phyloP scores from a whole-genome alignment of 2,329 filamentous ascomycete genomes.

The Colletotrichum viniferum region DNA sequence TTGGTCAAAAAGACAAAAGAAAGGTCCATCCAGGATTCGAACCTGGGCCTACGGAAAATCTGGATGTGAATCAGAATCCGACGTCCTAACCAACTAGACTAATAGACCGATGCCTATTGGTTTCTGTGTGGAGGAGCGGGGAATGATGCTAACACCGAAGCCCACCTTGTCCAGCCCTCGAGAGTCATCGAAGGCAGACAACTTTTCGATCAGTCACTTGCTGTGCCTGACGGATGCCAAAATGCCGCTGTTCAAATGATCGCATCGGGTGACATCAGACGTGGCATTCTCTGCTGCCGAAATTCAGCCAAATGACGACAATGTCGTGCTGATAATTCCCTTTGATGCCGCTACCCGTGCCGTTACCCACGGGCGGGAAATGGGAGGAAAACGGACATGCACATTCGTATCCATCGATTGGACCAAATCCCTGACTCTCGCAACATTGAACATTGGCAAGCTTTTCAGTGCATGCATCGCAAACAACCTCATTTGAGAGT shows the following conservation, averaged over 20 bases:
- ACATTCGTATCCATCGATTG: not conserved
- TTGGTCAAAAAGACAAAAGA: not conserved
- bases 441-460: conserved; percentile 10
- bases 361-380: not conserved
- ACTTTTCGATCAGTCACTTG: not conserved
- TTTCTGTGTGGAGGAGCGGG: accelerated
- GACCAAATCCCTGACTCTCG: not conserved
- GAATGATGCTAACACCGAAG: accelerated
- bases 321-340: not conserved
- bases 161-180: not conserved
- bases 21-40: conserved; percentile 23
- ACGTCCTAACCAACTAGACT: conserved; percentile 24
- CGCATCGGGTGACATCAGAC: not conserved
- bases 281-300: not conserved
- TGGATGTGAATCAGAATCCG: conserved; percentile 16
- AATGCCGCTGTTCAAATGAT: not conserved
- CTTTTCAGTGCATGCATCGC: not conserved
- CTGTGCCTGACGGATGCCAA: not conserved
- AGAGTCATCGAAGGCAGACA: not conserved
- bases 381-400: not conserved
- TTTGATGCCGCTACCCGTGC: not conserved
- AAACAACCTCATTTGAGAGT: not conserved
- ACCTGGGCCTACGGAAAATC: conserved; percentile 20
- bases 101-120: not conserved
- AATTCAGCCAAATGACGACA: not conserved